Evolutionary conservation across 306 rosid genomes (phyloP).

Genomic region (Prunus campanulata): DNA sequence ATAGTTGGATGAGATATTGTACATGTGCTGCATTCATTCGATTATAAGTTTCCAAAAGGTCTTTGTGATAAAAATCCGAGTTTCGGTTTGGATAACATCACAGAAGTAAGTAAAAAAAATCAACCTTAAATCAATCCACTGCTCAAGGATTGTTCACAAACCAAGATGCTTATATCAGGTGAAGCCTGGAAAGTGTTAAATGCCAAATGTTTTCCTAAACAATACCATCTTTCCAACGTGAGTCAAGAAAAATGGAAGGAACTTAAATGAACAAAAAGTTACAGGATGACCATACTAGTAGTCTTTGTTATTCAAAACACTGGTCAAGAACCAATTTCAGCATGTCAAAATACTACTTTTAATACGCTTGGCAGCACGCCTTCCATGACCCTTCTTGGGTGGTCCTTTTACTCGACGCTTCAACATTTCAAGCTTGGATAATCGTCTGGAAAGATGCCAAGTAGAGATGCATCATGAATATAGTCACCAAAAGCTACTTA

Average conservation of each 20-base stretch:
- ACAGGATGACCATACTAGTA: constrained; percentile 9
- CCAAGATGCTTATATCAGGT: no score
- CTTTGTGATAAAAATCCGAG: no score
- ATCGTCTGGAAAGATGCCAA: constrained; percentile 49
- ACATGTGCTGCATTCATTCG: no score
- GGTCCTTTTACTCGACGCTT: constrained; percentile 92
- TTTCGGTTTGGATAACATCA: no score
- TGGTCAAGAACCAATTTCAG: constrained; percentile 7
- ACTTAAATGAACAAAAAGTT: background rate
- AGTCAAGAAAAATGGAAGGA: background rate
- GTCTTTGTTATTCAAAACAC: constrained; percentile 24
- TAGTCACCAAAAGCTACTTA: background rate
- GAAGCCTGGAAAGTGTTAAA: no score
- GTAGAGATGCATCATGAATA: constrained; percentile 5
- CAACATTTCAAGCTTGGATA: constrained; percentile 85
- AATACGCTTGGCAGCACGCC: constrained; percentile 76
- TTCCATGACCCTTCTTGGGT: constrained; percentile 88
- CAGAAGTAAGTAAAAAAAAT: no score
- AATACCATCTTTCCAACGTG: background rate
- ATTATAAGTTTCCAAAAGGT: no score
- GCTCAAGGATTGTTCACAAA: no score
- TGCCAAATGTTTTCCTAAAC: no score
- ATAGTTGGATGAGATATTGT: no score
- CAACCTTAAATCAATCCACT: no score
- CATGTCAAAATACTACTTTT: constrained; percentile 28